Evolutionary conservation across 129 eudicot species (phyloP), one percentile per base, ranked within the genome.

Genomic region (Gnaphalium uliginosum): DNA sequence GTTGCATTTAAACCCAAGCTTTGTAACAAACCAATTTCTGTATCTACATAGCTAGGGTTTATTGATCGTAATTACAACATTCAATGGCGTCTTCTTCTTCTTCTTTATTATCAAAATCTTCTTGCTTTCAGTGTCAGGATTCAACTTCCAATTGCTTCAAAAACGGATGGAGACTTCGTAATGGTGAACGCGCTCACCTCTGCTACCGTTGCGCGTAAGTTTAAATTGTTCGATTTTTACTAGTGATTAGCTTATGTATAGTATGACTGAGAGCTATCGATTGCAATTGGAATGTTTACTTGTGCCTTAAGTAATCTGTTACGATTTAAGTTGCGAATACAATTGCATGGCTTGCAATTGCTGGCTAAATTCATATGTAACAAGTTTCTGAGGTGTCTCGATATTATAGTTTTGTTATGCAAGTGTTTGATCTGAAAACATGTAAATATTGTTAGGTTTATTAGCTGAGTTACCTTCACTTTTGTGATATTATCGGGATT

Each of bases 201-300:
- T 89, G 94, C 71, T 79, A 73, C 66, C 88, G 88, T 22, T 89
- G 94, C 90, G 85, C 88, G 94, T 86, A 76, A 76, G 81, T 21
- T 32, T 32, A 29, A n/a, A 25, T n/a, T 8, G 17, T 73, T 50
- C 35, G 17, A 19, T 60, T 22, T 32, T 54, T 27, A 14, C 19
- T 26, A 13, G 18, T 63, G 59, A 9, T 72, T 14, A 24, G 30
- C 46, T 39, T 9, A 39, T 39, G 46, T 39, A 1, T 9, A 9
- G 46, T 46, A 25, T 23, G 74, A 19, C 58, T 26, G 3, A 39
- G 2, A 39, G 46, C 3, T 39, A 4, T 69, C 11, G 8, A 17
- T 15, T 58, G 46, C 46, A 39, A 24, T 41, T 63, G 46, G 78
- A 25, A 50, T 50, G 13, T 21, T 62, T 71, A 25, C 82, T 78